A percentile compares a stretch with the other conserved stretches of the same genome.
Evolutionary conservation across 1,284 basidiomycete species (phyloP).

Genomic region (Athelia sp.): DNA sequence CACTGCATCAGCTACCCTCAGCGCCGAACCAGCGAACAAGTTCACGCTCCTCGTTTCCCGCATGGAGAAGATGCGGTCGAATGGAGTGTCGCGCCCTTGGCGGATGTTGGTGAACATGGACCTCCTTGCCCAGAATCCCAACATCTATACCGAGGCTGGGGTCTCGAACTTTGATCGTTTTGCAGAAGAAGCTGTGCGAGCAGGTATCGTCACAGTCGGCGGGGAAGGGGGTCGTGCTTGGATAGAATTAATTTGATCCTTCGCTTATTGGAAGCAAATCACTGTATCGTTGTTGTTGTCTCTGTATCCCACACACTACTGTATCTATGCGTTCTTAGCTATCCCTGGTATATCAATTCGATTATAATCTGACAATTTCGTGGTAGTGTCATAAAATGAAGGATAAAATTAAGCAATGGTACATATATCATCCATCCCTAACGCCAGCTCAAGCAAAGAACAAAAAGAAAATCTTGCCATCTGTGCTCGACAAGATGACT

Average conservation of each 20-base stretch:
- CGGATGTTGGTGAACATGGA: neutral
- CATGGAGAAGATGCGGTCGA: neutral
- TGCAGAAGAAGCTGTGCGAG: neutral
- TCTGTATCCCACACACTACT: too few relatives aligned
- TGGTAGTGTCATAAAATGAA: too few relatives aligned
- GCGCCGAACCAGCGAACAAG: neutral
- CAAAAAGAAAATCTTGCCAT: slow-evolving; percentile 68
- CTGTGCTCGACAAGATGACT: slow-evolving; percentile 61
- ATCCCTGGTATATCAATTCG: too few relatives aligned
- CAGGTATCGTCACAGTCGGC: neutral
- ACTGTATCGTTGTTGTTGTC: too few relatives aligned
- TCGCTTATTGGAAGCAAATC: too few relatives aligned
- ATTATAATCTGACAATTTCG: too few relatives aligned
- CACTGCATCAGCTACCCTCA: neutral
- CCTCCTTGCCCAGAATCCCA: neutral
- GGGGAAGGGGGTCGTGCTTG: neutral
- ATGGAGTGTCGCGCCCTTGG: neutral
- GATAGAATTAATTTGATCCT: neutral
- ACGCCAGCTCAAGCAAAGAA: slow-evolving; percentile 48
- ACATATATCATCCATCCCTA: too few relatives aligned
- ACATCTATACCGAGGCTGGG: neutral
- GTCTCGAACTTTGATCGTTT: neutral
- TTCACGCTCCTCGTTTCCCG: neutral
- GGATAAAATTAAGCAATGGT: too few relatives aligned
- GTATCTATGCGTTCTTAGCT: too few relatives aligned